These are phyloP conservation scores for Chlamydomonas schloesseri DNA, from an alignment of 139 green algal species.

Conservation along the genomic window DNA sequence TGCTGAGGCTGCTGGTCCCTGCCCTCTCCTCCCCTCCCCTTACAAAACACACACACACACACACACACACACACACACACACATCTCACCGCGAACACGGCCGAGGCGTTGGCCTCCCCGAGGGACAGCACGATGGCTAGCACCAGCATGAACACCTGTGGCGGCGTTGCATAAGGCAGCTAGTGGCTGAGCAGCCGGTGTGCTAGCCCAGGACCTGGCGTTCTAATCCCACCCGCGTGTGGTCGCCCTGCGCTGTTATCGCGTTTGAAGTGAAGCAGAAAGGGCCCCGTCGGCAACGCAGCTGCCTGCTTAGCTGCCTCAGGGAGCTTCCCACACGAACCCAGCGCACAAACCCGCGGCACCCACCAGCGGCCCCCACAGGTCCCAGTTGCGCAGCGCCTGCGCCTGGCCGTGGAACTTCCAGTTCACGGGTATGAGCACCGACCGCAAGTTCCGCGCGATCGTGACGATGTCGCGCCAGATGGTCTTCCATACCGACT, in stretches of 20 bases:
- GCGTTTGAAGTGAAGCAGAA: too few relatives aligned
- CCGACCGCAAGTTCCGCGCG: conserved; percentile 83
- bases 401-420: conserved; percentile 75
- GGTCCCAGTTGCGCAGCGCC: conserved; percentile 96
- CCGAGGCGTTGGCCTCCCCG: conserved; percentile 69
- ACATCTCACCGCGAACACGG: conserved; percentile 88
- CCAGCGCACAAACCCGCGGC: neutral
- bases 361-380: conserved; percentile 97
- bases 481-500: conserved; percentile 90
- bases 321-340: neutral
- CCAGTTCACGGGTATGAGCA: conserved; percentile 88
- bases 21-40: too few relatives aligned
- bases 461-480: conserved; percentile 93
- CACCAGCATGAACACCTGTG: conserved; percentile 86
- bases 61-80: too few relatives aligned
- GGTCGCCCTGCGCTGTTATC: too few relatives aligned
- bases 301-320: too few relatives aligned
- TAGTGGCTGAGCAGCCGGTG: too few relatives aligned
- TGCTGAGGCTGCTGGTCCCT: too few relatives aligned
- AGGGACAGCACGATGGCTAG: conserved; percentile 82
- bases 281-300: neutral
- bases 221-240: too few relatives aligned
- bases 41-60: too few relatives aligned
- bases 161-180: neutral
- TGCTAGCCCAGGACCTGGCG: too few relatives aligned